Base-by-base conservation (phyloP, 352 stramenopile genomes). In the Bremia lactucae region DNA sequence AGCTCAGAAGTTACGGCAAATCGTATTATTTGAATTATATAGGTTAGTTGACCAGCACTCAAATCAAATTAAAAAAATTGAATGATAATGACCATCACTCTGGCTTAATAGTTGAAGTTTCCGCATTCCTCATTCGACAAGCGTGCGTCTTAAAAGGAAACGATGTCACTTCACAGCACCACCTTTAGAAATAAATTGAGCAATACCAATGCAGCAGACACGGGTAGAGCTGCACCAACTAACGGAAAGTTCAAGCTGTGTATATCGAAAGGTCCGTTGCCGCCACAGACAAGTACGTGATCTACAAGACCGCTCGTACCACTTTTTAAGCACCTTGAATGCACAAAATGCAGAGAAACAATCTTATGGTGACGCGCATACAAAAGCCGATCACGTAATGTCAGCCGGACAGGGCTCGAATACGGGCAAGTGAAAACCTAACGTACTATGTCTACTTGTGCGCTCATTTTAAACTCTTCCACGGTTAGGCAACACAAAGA, bases 1-100 rank as follows among this genome's bases (percentile, higher is more conserved):
- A 9, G 49, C 66, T 19, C 68, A 59, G 41, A 60, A 73, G 29
- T 46, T 87, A 18, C 65, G 69, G 11, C 44, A 68, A 6, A 39
- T 68, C 4, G n/a, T n/a, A n/a, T n/a, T n/a, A n/a, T n/a, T n/a
- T n/a, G n/a, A n/a, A n/a, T n/a, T n/a, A n/a, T n/a, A n/a, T n/a
- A n/a, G 55, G 63, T 29, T 36, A 57, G 3, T 25, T 36, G n/a
- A 42, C 68, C 6, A 71, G 62, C 4, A 60, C 69, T 2, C 31
- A 66, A 10, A 25, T 57, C 5, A 69, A 84, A 42, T 44, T 80
- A 35, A 42, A 42, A 20, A 2, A 19, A 19, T 14, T 6, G 2
- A 20, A 37, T 42, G 40, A 21, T 49, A 40, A 24, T 52, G 45
- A 68, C 49, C 59, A 65, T 68, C 59, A 68, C 59, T 68, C 59